Percentiles rank a stretch among this genome's conserved stretches.
Conservation (phyloP, 148 eudicot species). For the Camellia lanceoleosa region DNA sequence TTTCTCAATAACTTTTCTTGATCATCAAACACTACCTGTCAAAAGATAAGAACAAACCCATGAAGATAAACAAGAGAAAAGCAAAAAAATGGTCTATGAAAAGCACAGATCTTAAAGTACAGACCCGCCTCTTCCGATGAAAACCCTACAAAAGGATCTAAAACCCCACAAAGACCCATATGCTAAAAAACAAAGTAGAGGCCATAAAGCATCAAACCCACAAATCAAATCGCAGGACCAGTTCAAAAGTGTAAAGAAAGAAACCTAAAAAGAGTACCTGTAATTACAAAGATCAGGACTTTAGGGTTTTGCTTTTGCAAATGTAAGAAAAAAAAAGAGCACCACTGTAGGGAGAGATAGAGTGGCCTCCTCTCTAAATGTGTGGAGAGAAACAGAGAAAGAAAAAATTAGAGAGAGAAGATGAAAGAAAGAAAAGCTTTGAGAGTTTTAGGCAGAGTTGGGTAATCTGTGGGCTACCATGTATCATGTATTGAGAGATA, state of each 20-base stretch:
- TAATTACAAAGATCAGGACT: constrained; percentile 47
- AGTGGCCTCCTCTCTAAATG: constrained; percentile 19
- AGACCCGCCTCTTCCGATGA: constrained; percentile 29
- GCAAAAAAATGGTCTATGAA: constrained; percentile 36
- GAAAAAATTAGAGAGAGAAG: constrained; percentile 12
- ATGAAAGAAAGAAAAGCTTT: constrained; percentile 16
- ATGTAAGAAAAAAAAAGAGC: constrained; percentile 15
- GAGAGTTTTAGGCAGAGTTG: constrained; percentile 10
- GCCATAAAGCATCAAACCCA: constrained; percentile 28
- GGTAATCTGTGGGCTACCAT: not conserved
- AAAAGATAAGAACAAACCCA: constrained; percentile 36
- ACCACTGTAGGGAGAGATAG: constrained; percentile 16
- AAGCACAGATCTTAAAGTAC: constrained; percentile 55
- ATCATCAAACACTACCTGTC: constrained; percentile 31
- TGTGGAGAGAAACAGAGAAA: constrained; percentile 22
- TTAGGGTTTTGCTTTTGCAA: constrained; percentile 41
- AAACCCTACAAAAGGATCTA: constrained; percentile 43
- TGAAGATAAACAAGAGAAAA: constrained; percentile 24
- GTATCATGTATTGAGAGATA: constrained; percentile 8
- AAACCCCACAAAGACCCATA: constrained; percentile 31
- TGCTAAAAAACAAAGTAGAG: constrained; percentile 30
- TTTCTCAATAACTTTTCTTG: constrained; percentile 11
- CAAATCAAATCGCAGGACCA: constrained; percentile 35
- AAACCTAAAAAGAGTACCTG: constrained; percentile 29
- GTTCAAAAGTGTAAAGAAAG: constrained; percentile 23